These are phyloP conservation scores for Apiotrichum montevideense DNA, from an alignment of 1,284 basidiomycete genomes.

Conservation along the genomic window DNA sequence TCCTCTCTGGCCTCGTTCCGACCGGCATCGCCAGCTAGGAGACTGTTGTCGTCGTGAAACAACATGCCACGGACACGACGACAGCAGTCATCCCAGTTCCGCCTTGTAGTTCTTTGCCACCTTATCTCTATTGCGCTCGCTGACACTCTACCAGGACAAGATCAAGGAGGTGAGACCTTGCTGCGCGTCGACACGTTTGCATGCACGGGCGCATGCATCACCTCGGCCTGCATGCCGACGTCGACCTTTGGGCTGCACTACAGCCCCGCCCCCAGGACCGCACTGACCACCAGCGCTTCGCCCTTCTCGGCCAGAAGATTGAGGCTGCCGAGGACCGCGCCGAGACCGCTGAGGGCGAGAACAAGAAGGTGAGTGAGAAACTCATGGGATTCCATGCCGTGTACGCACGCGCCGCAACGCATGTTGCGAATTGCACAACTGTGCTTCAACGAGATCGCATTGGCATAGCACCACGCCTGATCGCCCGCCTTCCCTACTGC, in stretches of 20 bases:
- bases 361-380: conserved; percentile 56
- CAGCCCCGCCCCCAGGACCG: too few relatives aligned
- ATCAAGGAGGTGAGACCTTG: conserved; percentile 51
- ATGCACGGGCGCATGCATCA: too few relatives aligned
- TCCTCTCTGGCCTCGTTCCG: too few relatives aligned
- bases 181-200: too few relatives aligned
- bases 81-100: too few relatives aligned
- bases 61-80: too few relatives aligned
- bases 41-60: too few relatives aligned
- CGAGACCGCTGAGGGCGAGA: conserved; percentile 71
- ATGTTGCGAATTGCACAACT: not conserved
- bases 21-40: too few relatives aligned
- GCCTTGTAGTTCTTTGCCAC: too few relatives aligned
- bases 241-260: not conserved
- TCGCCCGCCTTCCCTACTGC: too few relatives aligned
- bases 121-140: not conserved
- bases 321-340: conserved; percentile 73
- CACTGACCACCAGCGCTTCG: conserved; percentile 49
- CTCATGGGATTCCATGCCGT: not conserved
- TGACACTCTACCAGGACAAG: conserved; percentile 47
- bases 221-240: not conserved
- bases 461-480: not conserved
- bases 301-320: conserved; percentile 72
- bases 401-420: not conserved
- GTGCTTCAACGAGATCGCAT: too few relatives aligned